Evolutionary conservation across 2,329 filamentous ascomycete species (phyloP), one percentile per base, ranked within the genome.

Genomic region (Phaeosphaeria sp.): DNA sequence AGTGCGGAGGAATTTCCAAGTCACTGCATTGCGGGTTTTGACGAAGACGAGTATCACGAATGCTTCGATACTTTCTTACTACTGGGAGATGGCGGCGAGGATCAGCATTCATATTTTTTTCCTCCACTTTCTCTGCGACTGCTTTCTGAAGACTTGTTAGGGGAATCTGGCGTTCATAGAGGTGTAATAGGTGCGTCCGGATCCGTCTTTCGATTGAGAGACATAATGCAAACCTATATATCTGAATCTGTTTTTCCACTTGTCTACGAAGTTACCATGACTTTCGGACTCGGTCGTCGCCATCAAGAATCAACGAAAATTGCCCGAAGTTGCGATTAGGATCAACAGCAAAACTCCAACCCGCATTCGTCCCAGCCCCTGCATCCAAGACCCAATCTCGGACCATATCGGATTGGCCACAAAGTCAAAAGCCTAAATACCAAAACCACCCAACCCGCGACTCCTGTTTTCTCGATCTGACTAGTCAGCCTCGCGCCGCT

Each of bases 151-250:
- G 60, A 65, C 52, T 54, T 50, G 27, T 60, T 65, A 69, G 68
- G 67, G 60, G 33, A 47, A n/a, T n/a, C 11, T 51, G 67, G 69
- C 61, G 69, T 72, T 67, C 25, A 65, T 72, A 74, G 72, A 74
- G 69, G 63, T 71, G 65, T 63, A 53, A 42, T 54, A 21, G 48
- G 25, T 51, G 46, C 51, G 21, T 21, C n/a, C 30, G 22, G 18
- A 39, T 18, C 36, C n/a, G 1, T 49, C 22, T 33, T 49, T 49
- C 25, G 18, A 7, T 8, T 27, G 7, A 17, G 20, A 17, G 18
- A 44, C 45, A 18, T 13, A 47, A 27, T 47, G 45, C 30, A 36
- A 36, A 36, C 30, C 3, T 36, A 13, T 36, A 36, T 36, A 36
- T 7, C 11, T 36, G 30, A 36, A 36, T 36, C 11, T 7, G 30